These are phyloP conservation scores for Hibiscus mutabilis DNA, from an alignment of 345 rosid species.

Conservation along the genomic window DNA sequence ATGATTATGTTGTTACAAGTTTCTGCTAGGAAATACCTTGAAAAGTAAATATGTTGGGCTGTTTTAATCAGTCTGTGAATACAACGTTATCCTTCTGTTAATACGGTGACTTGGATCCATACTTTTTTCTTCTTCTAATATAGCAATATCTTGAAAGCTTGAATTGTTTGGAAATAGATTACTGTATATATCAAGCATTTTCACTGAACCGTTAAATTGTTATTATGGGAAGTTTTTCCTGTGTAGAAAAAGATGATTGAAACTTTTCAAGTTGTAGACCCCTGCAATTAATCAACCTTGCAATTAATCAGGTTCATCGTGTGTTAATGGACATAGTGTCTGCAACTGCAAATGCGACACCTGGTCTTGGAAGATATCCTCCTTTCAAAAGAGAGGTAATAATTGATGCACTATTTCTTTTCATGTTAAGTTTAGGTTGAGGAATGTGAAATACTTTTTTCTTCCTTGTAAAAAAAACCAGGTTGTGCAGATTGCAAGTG, in stretches of 20 bases:
- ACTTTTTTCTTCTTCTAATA: background rate
- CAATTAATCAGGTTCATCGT: constrained; percentile 62
- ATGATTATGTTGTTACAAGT: background rate
- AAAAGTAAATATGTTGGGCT: no score
- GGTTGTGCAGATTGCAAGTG: constrained; percentile 86
- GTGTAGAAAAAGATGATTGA: background rate
- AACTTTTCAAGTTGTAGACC: background rate
- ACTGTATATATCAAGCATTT: background rate
- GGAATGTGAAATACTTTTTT: background rate
- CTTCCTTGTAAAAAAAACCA: constrained; percentile 19
- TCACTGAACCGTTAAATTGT: background rate
- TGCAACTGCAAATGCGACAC: constrained; percentile 85
- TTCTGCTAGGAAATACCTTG: background rate
- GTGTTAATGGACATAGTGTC: constrained; percentile 87
- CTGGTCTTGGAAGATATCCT: constrained; percentile 98
- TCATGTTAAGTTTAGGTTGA: background rate
- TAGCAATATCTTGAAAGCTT: background rate
- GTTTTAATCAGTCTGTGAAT: background rate
- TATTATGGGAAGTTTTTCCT: background rate
- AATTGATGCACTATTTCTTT: no score
- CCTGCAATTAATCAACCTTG: background rate
- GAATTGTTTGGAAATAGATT: background rate
- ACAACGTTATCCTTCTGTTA: background rate
- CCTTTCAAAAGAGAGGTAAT: constrained; percentile 92
- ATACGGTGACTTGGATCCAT: background rate